phyloP scores from a whole-genome alignment of 1,139 yeast species.

The Debaryomyces udenii region DNA sequence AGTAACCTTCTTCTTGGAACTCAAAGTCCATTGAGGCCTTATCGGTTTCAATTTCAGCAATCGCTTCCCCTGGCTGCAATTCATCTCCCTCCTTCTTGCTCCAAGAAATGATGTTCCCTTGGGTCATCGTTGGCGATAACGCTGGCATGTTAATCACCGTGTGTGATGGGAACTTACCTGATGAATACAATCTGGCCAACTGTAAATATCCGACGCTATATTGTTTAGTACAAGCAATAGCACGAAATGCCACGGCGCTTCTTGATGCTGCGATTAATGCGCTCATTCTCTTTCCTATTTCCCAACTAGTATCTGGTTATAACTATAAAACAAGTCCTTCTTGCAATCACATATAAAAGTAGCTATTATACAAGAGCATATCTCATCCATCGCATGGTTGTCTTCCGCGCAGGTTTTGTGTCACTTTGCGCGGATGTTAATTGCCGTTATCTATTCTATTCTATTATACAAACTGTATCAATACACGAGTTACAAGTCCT shows the following conservation, averaged over 20 bases:
- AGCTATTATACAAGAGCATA: constrained; percentile 4
- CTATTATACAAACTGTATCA: constrained; percentile 8
- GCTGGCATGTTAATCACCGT: constrained; percentile 87
- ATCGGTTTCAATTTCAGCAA: constrained; percentile 97
- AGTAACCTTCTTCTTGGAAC: constrained; percentile 96
- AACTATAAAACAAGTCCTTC: constrained; percentile 3
- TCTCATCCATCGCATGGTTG: constrained; percentile 19
- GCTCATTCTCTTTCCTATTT: constrained; percentile 26
- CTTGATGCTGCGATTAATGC: constrained; percentile 40
- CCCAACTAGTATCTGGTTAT: constrained; percentile 4
- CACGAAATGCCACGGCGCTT: constrained; percentile 31
- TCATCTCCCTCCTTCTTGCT: constrained; percentile 85
- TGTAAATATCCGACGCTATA: constrained; percentile 24
- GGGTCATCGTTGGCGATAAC: constrained; percentile 96
- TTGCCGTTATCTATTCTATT: constrained; percentile 9
- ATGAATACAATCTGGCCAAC: constrained; percentile 46
- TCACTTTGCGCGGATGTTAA: constrained; percentile 13
- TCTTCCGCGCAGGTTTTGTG: constrained; percentile 17
- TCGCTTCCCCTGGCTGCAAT: constrained; percentile 86
- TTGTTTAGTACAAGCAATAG: constrained; percentile 21
- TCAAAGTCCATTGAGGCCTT: constrained; percentile 99
- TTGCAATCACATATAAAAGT: not conserved
- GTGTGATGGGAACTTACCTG: constrained; percentile 63
- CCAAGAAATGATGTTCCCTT: constrained; percentile 91
- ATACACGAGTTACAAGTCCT: not conserved